Evolutionary conservation across 1,284 basidiomycete genomes (phyloP).

Genomic region (Sporisorium scitamineum): DNA sequence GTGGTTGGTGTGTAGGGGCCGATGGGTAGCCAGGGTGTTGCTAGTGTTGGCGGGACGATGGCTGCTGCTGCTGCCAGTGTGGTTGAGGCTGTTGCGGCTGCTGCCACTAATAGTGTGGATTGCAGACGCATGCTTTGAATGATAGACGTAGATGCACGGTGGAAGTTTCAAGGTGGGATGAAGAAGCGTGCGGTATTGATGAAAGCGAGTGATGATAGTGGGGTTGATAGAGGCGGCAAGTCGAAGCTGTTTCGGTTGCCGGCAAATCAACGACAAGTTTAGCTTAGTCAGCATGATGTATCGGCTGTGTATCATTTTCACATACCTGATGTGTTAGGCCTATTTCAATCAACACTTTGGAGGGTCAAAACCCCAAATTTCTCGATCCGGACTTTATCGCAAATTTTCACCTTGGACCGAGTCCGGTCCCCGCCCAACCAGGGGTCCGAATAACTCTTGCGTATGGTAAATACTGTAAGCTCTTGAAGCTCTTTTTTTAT

Average conservation of each 20-base stretch:
- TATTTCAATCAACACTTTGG: no score
- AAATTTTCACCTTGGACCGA: no score
- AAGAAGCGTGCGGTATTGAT: not conserved
- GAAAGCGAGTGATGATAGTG: not conserved
- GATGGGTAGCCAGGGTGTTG: conserved; percentile 27
- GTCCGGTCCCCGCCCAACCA: no score
- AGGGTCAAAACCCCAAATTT: no score
- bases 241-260: not conserved
- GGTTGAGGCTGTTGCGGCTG: not conserved
- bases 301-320: no score
- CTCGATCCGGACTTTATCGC: no score
- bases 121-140: conserved; percentile 25
- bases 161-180: not conserved
- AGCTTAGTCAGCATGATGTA: no score
- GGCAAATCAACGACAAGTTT: not conserved
- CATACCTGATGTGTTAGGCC: no score
- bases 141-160: not conserved
- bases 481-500: no score
- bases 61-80: not conserved
- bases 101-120: conserved; percentile 8
- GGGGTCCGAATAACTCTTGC: no score
- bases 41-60: not conserved
- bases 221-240: not conserved
- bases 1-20: conserved; percentile 19
- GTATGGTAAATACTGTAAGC: conserved; percentile 3